These are phyloP conservation scores for Dianthus caryophyllus DNA, from an alignment of 148 eudicot genomes.

Conservation along the genomic window DNA sequence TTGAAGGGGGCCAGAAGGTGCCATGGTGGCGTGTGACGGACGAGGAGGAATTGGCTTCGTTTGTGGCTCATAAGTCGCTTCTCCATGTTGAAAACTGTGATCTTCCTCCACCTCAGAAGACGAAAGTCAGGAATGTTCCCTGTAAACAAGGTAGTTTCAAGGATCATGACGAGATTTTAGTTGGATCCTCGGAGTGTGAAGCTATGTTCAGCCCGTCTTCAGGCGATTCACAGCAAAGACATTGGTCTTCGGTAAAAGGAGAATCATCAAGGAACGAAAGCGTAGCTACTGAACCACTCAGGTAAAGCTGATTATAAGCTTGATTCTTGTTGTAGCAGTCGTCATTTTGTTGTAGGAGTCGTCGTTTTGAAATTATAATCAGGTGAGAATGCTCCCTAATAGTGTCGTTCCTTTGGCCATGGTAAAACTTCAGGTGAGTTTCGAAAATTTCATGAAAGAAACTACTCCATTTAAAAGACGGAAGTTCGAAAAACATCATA, in stretches of 20 bases:
- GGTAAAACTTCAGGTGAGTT: no score
- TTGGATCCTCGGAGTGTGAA: constrained; percentile 31
- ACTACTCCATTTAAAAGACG: no score
- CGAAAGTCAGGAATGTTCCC: constrained; percentile 32
- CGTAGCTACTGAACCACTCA: constrained; percentile 20
- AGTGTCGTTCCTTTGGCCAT: no score
- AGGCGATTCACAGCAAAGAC: constrained; percentile 22
- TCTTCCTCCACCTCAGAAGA: constrained; percentile 63
- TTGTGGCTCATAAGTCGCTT: constrained; percentile 72
- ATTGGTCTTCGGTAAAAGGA: constrained; percentile 29
- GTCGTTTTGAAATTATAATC: no score
- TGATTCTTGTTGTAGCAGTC: neutral
- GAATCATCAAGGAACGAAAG: constrained; percentile 18
- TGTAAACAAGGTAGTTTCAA: constrained; percentile 22
- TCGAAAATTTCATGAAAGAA: no score
- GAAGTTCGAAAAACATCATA: no score
- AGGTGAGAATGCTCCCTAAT: no score
- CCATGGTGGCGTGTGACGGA: constrained; percentile 94
- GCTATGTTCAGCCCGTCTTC: constrained; percentile 25
- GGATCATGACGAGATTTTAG: constrained; percentile 30
- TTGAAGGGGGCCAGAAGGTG: constrained; percentile 42
- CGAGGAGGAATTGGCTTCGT: constrained; percentile 60
- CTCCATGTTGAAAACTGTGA: constrained; percentile 73
- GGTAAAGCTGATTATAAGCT: constrained; percentile 29
- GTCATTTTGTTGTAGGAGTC: no score